Conservation (phyloP, 164 flowering plant species). For the Tinospora cordifolia region DNA sequence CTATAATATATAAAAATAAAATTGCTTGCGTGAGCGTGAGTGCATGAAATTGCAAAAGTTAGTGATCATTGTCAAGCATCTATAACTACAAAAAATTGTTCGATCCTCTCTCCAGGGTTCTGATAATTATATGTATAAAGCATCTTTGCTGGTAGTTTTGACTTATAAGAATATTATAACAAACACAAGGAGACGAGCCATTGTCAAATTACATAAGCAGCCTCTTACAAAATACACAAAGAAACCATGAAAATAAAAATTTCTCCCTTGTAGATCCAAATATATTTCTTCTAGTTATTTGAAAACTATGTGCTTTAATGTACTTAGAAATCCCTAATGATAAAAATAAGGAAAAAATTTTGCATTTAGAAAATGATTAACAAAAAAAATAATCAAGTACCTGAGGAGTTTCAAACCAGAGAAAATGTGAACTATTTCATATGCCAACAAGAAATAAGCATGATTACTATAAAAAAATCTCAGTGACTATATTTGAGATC, state of each 20-base stretch:
- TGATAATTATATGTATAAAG: not conserved
- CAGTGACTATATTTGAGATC: not conserved
- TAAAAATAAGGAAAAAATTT: too few species aligned
- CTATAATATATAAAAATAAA: not conserved
- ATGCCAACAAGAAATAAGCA: not conserved
- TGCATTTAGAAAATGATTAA: not conserved
- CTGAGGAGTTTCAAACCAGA: slow-evolving; percentile 75
- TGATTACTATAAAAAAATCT: too few species aligned
- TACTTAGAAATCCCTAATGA: too few species aligned
- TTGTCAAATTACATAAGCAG: too few species aligned
- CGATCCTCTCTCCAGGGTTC: not conserved
- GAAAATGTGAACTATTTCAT: not conserved
- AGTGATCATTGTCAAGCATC: too few species aligned
- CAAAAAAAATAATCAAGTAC: slow-evolving; percentile 22
- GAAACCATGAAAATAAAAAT: too few species aligned
- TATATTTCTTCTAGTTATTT: not conserved
- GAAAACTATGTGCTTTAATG: not conserved
- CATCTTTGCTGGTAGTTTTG: too few species aligned
- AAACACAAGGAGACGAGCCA: not conserved
- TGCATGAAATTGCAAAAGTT: too few species aligned
- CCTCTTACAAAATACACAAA: too few species aligned
- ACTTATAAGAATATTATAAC: too few species aligned
- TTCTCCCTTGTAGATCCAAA: too few species aligned
- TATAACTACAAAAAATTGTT: not conserved
- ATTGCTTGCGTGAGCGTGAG: slow-evolving; percentile 56